phyloP scores from a whole-genome alignment of 2,329 filamentous ascomycete species.

The Alternaria angustiovoidea region DNA sequence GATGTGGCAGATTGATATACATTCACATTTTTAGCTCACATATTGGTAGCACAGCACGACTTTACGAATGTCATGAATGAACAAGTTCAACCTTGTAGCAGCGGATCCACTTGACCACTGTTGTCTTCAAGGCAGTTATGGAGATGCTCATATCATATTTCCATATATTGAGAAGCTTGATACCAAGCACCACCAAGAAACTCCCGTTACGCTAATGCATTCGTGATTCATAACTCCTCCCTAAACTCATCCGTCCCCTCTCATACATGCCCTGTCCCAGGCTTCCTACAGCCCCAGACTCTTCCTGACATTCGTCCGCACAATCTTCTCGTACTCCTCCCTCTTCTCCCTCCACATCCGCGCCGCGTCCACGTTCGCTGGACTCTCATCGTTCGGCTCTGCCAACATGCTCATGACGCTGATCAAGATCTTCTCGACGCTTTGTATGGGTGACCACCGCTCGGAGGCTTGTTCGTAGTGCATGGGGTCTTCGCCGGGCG shows the following conservation, averaged over 20 bases:
- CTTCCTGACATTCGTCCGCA: constrained; percentile 64
- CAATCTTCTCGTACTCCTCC: constrained; percentile 79
- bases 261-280: neutral
- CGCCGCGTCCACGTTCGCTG: constrained; percentile 94
- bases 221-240: constrained; percentile 6
- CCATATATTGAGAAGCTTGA: neutral
- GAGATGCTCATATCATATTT: neutral
- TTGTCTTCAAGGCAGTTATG: neutral
- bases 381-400: constrained; percentile 92
- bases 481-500: constrained; percentile 91
- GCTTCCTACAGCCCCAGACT: constrained; percentile 45
- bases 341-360: constrained; percentile 83
- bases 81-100: neutral
- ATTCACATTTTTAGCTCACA: neutral
- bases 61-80: neutral
- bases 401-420: constrained; percentile 92
- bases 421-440: constrained; percentile 90
- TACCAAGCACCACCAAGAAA: neutral
- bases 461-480: constrained; percentile 92
- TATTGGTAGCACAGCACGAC: neutral
- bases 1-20: too few species aligned
- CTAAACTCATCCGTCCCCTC: neutral
- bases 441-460: constrained; percentile 94
- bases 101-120: neutral
- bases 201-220: constrained; percentile 26